These are phyloP conservation scores for Rhodotorula diobovata DNA, from an alignment of 768 basidiomycete species.

Conservation along the genomic window DNA sequence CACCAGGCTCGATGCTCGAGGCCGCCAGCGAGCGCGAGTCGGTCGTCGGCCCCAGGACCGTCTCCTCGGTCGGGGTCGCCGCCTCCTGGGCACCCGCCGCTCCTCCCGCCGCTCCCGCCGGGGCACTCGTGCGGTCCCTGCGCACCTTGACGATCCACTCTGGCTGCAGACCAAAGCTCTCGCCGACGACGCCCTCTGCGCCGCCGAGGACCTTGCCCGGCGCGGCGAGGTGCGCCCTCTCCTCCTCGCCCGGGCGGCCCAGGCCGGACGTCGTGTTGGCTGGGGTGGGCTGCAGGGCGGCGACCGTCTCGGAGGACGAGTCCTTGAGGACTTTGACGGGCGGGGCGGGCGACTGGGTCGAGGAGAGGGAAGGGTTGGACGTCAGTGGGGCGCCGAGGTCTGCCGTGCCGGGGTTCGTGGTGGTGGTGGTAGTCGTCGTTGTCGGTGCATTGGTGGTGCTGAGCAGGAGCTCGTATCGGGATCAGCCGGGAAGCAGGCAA, in stretches of 20 bases:
- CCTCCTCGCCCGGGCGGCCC: neutral
- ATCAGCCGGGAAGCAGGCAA: neutral
- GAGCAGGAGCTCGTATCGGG: no score
- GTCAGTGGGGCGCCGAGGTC: no score
- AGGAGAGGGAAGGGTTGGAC: no score
- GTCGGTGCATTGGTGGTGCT: no score
- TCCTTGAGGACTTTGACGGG: neutral
- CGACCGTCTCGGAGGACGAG: conserved; percentile 3
- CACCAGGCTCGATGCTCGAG: no score
- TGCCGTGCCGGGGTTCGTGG: neutral
- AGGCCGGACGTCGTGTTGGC: conserved; percentile 2
- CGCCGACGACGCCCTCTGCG: conserved; percentile 25
- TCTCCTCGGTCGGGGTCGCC: no score
- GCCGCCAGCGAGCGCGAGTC: no score
- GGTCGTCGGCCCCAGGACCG: no score
- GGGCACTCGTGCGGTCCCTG: neutral
- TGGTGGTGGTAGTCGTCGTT: no score
- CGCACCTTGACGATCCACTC: conserved; percentile 22
- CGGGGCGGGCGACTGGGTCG: neutral
- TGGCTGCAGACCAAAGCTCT: conserved; percentile 10
- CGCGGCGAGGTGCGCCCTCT: neutral
- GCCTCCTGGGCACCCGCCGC: no score
- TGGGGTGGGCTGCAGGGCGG: neutral
- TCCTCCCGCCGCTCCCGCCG: no score
- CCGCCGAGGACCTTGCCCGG: neutral